Base-by-base conservation (phyloP, 306 rosid genomes). In the Trichosanthes cucumerina region DNA sequence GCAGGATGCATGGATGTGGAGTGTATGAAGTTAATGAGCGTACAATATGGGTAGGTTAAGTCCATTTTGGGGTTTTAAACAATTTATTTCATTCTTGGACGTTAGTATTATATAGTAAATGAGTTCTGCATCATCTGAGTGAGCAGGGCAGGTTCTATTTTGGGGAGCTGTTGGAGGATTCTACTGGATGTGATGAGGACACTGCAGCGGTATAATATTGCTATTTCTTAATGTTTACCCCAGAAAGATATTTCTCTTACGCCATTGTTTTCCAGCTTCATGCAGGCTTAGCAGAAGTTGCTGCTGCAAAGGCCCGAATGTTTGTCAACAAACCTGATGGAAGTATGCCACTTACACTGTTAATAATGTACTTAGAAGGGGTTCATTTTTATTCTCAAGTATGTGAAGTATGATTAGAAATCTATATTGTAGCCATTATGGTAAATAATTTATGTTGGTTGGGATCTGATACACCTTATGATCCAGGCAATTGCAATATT, bases 281-380 rank as follows among this genome's bases (percentile, higher is more conserved):
- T 79, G 76, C 92, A 41, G 97, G 93, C 82, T 91, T 95, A 82
- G 98, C 97, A 64, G 97, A 95, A 85, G 96, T 92, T 79, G 99
- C 99, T 83, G 98, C 98, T 84, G 98, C 92, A 53, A 95, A 95
- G 93, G 99, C 99, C 71, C 92, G 97, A 78, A 95, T 95, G 97
- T 95, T 95, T 86, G 80, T 91, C 64, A 92, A 95, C 96, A 92
- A 95, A 88, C 99, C 99, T 47, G 99, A 95, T 85, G 99, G 99
- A 92, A 95, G 97, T 95, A 90, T 70, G 85, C 83, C 84, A 66
- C 66, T 38, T 62, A 21, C 56, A 53, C 75, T 52, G 26, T 50
- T 83, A 58, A 36, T 73, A 60, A 46, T 58, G 26, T 46, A 23
- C 33, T 46, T 71, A n/a, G 26, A 21, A 24, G 28, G 75, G 24